Conservation (phyloP, 129 eudicot species). For the Tagetes erecta region DNA sequence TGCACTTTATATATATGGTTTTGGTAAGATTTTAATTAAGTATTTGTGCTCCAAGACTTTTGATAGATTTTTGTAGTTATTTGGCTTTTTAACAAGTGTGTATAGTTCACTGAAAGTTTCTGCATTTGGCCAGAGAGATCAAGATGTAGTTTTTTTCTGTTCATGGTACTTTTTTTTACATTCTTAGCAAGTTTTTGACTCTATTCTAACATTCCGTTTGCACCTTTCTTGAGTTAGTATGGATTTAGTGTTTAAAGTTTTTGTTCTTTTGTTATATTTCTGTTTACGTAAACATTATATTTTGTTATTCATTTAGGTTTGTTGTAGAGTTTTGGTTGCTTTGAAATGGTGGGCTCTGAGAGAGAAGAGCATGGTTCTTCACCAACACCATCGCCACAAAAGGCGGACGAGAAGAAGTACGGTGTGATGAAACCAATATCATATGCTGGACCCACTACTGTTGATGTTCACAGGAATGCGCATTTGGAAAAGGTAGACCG, state of each 20-base stretch:
- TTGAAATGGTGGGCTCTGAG: constrained; percentile 46
- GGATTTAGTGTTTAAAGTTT: constrained; percentile 4
- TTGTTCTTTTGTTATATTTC: neutral
- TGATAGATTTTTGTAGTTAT: neutral
- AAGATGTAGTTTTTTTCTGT: neutral
- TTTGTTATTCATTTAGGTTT: constrained; percentile 38
- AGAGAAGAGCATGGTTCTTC: constrained; percentile 30
- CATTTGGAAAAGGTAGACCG: constrained; percentile 42
- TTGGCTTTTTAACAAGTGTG: constrained; percentile 13
- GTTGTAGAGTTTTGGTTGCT: constrained; percentile 38
- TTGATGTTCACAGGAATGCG: constrained; percentile 36
- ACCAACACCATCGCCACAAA: constrained; percentile 31
- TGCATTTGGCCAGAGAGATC: constrained; percentile 3
- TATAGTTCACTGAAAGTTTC: neutral
- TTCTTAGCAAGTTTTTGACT: constrained; percentile 2
- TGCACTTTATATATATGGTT: neutral
- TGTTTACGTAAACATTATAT: constrained; percentile 25
- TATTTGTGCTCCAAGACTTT: neutral
- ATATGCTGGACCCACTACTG: constrained; percentile 38
- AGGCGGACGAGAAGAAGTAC: constrained; percentile 32
- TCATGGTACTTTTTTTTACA: neutral
- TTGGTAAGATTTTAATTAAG: neutral
- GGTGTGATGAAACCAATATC: constrained; percentile 42
- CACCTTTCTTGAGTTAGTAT: neutral
- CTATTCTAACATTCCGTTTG: neutral